Percentiles rank a stretch among this genome's conserved stretches.
These are phyloP conservation scores for Pyrenula aspistea DNA, from an alignment of 495 filamentous ascomycete genomes.

Conservation along the genomic window DNA sequence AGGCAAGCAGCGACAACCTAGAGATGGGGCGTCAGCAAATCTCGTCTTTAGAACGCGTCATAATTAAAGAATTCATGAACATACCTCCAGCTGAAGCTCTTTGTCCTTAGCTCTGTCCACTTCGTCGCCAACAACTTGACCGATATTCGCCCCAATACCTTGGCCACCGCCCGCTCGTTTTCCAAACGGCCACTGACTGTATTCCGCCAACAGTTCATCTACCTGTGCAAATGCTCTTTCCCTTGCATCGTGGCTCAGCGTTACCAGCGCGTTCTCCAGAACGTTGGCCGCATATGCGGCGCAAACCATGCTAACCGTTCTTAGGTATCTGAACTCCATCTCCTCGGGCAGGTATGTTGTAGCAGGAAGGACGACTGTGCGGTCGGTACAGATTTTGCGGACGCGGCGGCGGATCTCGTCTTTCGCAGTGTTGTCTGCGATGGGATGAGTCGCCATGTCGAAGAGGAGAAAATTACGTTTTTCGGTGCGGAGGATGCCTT, in stretches of 20 bases:
- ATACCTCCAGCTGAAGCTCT: slow-evolving; percentile 88
- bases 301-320: slow-evolving; percentile 92
- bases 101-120: slow-evolving; percentile 74
- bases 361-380: slow-evolving; percentile 78
- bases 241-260: slow-evolving; percentile 82
- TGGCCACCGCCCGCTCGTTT: slow-evolving; percentile 59
- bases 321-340: slow-evolving; percentile 80
- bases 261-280: slow-evolving; percentile 89
- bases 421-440: slow-evolving; percentile 92
- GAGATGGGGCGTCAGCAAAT: slow-evolving; percentile 11
- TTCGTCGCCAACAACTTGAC: slow-evolving; percentile 80
- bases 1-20: slow-evolving; percentile 87
- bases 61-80: slow-evolving; percentile 9
- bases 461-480: slow-evolving; percentile 99
- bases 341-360: slow-evolving; percentile 86
- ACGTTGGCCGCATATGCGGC: slow-evolving; percentile 98
- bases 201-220: slow-evolving; percentile 89
- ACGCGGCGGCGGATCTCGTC: slow-evolving; percentile 91
- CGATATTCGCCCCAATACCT: slow-evolving; percentile 86
- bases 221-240: slow-evolving; percentile 94
- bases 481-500: slow-evolving; percentile 94
- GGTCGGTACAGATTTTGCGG: slow-evolving; percentile 80
- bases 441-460: slow-evolving; percentile 99
- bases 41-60: background rate
- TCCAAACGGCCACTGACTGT: slow-evolving; percentile 93